Evolutionary conservation across 495 filamentous ascomycete genomes (phyloP), one percentile per base, ranked within the genome.

Genomic region (Daldinia childiae): DNA sequence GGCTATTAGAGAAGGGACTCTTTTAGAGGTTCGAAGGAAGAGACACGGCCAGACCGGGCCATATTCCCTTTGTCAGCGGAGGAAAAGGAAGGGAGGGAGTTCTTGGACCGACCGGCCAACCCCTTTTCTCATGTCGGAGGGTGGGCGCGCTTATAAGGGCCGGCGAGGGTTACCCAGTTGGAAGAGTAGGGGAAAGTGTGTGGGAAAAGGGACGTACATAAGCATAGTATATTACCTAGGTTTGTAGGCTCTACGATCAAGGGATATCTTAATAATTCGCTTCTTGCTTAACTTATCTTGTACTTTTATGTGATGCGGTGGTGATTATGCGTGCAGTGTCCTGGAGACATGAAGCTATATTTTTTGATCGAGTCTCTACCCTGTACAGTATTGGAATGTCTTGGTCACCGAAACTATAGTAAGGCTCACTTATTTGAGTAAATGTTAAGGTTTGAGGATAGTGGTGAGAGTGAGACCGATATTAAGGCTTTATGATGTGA

Each of bases 251-350:
- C 59, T 58, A 58, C 41, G 59, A 41, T 26, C 26, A 24, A 69
- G 36, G 34, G 52, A 50, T 60, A 36, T 60, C 66, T 64, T 69
- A 64, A 69, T 69, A 58, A 64, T 69, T 69, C 60, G 58, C 66
- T 68, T 58, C 38, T 68, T 73, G 66, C 48, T 58, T 60, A 29
- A 57, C 19, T 11, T 72, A 57, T 21, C 39, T 24, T 0, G 21
- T 30, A 14, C 14, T 14, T 67, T 52, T n/a, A 66, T 41, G n/a
- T 64, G 51, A 54, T 59, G 26, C 27, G 36, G 57, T 9, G 51
- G 36, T 26, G 58, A 60, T 9, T 62, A 69, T 32, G 7, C 29
- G 19, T 24, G 43, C 1, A 9, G 3, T 19, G 43, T 24, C 17
- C 6, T 24, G 17, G 21, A 19, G 17, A 3, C 17, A 11, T 45